Evolutionary conservation across 768 basidiomycete genomes (phyloP).

Genomic region (Mycena crocata): DNA sequence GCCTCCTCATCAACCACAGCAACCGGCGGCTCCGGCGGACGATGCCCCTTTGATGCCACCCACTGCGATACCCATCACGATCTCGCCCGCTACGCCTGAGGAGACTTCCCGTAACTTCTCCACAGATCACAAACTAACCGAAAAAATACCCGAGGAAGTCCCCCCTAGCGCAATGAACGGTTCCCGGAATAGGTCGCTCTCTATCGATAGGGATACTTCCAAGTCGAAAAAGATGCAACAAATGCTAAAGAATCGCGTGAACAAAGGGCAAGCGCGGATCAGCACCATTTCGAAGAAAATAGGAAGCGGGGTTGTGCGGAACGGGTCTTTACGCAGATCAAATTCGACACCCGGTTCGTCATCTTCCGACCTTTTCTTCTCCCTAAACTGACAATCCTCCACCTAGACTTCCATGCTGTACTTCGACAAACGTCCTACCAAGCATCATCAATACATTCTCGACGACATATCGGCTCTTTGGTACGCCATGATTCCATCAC

Average conservation of each 20-base stretch:
- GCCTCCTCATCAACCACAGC: background rate
- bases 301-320: conserved; percentile 73
- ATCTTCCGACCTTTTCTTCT: background rate
- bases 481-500: conserved; percentile 49
- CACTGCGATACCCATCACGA: conserved; percentile 62
- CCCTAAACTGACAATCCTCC: conserved; percentile 4
- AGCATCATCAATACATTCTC: conserved; percentile 88
- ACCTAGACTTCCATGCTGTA: conserved; percentile 75
- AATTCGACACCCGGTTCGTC: conserved; percentile 76
- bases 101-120: conserved; percentile 35
- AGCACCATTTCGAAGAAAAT: conserved; percentile 83
- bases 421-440: conserved; percentile 72
- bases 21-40: conserved; percentile 14
- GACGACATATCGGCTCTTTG: conserved; percentile 67
- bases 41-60: conserved; percentile 30
- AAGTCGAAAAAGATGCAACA: conserved; percentile 81
- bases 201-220: conserved; percentile 59
- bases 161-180: conserved; percentile 21
- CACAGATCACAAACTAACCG: conserved; percentile 15
- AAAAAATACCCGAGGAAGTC: conserved; percentile 23
- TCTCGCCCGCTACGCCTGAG: conserved; percentile 72
- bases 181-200: conserved; percentile 50
- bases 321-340: conserved; percentile 66
- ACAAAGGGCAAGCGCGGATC: conserved; percentile 79
- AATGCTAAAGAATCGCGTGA: conserved; percentile 79